A percentile compares a stretch with the other conserved stretches of the same genome.
phyloP scores from a whole-genome alignment of 352 stramenopile species.

The Elongisporangium anandrum region DNA sequence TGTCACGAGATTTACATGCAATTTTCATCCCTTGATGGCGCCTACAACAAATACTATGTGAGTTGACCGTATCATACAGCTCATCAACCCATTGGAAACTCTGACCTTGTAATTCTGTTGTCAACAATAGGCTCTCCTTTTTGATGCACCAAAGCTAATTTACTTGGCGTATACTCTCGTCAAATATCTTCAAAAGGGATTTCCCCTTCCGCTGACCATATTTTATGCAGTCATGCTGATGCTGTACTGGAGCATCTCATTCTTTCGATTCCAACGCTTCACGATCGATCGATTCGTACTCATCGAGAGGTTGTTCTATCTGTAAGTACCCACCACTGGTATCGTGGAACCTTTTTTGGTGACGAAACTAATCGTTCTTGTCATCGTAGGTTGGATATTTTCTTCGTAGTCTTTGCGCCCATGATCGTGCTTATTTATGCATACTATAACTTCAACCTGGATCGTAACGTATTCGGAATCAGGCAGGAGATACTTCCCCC shows the following conservation, averaged over 20 bases:
- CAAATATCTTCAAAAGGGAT: constrained; percentile 39
- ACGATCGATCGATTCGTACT: constrained; percentile 24
- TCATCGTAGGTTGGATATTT: constrained; percentile 42
- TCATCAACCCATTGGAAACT: too few relatives aligned
- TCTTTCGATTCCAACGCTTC: constrained; percentile 38
- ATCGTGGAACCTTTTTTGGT: too few relatives aligned
- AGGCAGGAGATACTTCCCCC: constrained; percentile 21
- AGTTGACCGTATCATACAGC: not conserved
- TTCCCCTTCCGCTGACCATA: constrained; percentile 29
- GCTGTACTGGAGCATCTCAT: constrained; percentile 41
- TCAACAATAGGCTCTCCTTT: too few relatives aligned
- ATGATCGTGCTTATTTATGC: constrained; percentile 36
- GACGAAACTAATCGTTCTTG: too few relatives aligned
- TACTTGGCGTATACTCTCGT: constrained; percentile 41
- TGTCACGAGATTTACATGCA: not conserved
- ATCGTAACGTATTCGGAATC: constrained; percentile 28
- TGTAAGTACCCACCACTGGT: not conserved
- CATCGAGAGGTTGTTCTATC: constrained; percentile 26
- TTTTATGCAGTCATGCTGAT: constrained; percentile 34
- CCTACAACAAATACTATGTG: not conserved
- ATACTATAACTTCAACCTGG: constrained; percentile 36
- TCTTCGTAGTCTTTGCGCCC: constrained; percentile 56
- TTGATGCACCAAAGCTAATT: constrained; percentile 44
- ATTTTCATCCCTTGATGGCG: not conserved
- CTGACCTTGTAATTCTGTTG: too few relatives aligned